Conservation (phyloP, 495 filamentous ascomycete genomes). For the Oidiodendron maius region DNA sequence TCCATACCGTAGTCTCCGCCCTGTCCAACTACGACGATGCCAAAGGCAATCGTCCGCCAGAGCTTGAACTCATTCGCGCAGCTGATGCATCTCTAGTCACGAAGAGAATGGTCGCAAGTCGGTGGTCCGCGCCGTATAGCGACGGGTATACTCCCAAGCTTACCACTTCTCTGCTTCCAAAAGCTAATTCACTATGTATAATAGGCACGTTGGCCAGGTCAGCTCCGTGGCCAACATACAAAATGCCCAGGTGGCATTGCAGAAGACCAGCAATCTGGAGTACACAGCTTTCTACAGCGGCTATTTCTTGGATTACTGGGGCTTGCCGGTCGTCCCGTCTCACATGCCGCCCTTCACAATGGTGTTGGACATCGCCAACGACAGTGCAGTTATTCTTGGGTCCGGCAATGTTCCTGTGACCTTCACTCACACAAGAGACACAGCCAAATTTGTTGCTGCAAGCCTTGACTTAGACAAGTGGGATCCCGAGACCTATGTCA, state of each 20-base stretch:
- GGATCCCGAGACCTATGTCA: constrained; percentile 35
- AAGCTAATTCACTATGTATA: constrained; percentile 11
- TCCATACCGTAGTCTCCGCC: constrained; percentile 48
- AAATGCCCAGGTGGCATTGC: constrained; percentile 15
- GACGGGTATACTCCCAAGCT: constrained; percentile 19
- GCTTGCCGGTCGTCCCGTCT: constrained; percentile 37
- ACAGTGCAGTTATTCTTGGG: constrained; percentile 45
- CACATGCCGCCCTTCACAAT: constrained; percentile 34
- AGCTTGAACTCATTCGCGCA: constrained; percentile 41
- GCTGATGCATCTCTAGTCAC: constrained; percentile 38
- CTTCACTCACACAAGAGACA: constrained; percentile 48
- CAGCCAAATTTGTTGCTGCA: constrained; percentile 43
- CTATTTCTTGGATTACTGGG: constrained; percentile 52
- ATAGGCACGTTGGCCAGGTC: constrained; percentile 17
- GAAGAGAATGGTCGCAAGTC: constrained; percentile 43
- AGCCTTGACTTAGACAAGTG: constrained; percentile 39
- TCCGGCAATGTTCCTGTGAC: constrained; percentile 38
- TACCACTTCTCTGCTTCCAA: no score
- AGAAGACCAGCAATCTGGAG: constrained; percentile 31
- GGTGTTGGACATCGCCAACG: constrained; percentile 39
- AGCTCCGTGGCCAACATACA: no score
- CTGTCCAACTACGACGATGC: constrained; percentile 29
- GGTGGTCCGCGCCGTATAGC: constrained; percentile 28
- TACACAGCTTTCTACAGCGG: constrained; percentile 44
- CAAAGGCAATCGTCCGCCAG: constrained; percentile 8